Conservation (phyloP, 345 rosid genomes). For the Eutrema japonicum region DNA sequence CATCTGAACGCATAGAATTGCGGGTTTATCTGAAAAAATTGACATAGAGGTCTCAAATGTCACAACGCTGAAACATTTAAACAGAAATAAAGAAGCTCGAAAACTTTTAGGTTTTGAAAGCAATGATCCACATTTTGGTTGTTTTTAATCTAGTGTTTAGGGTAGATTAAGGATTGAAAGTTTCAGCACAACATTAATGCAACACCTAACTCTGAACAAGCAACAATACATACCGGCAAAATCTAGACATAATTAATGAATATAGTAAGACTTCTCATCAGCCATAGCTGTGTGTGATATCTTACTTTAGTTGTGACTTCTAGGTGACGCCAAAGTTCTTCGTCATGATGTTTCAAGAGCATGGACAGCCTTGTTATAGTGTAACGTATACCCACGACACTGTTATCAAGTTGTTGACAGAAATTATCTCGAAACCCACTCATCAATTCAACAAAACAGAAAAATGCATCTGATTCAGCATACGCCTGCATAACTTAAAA, state of each 20-base stretch:
- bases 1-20: slow-evolving; percentile 98
- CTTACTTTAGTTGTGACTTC: slow-evolving; percentile 94
- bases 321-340: slow-evolving; percentile 99
- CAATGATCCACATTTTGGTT: not conserved
- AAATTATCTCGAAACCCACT: slow-evolving; percentile 96
- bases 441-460: slow-evolving; percentile 91
- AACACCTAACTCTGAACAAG: slow-evolving; percentile 19
- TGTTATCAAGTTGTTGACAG: slow-evolving; percentile 99
- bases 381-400: slow-evolving; percentile 93
- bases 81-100: not conserved
- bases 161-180: not conserved
- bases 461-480: slow-evolving; percentile 94
- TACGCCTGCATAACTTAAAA: slow-evolving; percentile 64
- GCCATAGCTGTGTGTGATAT: slow-evolving; percentile 9
- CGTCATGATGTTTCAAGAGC: slow-evolving; percentile 89
- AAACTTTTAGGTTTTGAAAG: not conserved
- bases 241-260: not conserved
- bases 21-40: slow-evolving; percentile 83
- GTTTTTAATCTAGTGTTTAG: not conserved
- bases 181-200: slow-evolving; percentile 3
- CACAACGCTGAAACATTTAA: not conserved
- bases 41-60: slow-evolving; percentile 17
- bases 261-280: not conserved
- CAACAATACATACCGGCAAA: not conserved
- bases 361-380: slow-evolving; percentile 78